phyloP scores from a whole-genome alignment of 768 basidiomycete genomes.

The Terana coerulea region DNA sequence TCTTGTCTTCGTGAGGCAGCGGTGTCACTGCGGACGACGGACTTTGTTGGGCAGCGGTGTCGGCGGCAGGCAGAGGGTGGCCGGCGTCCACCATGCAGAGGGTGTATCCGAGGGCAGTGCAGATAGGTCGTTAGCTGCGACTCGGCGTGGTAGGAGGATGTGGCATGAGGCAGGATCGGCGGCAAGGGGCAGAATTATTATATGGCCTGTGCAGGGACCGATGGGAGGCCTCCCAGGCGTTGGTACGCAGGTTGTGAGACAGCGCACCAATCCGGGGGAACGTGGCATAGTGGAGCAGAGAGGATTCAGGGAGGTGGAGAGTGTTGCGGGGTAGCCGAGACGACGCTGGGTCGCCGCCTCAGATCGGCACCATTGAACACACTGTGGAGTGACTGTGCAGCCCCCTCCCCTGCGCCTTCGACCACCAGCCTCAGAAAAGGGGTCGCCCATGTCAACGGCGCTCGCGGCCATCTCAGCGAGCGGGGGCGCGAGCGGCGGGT shows the following conservation, averaged over 20 bases:
- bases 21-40: too few species aligned
- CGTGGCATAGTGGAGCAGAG: slow-evolving; percentile 1
- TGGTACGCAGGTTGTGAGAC: not conserved
- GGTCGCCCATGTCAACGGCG: not conserved
- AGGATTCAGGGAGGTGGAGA: slow-evolving; percentile 4
- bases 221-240: not conserved
- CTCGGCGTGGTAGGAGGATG: not conserved
- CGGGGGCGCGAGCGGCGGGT: not conserved
- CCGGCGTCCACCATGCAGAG: not conserved
- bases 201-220: not conserved
- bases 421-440: not conserved
- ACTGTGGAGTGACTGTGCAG: not conserved
- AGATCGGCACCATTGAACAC: not conserved
- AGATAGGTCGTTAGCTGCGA: not conserved
- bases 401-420: not conserved
- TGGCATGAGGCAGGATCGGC: not conserved
- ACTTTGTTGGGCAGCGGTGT: not conserved
- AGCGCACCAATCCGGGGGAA: not conserved
- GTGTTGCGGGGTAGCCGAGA: not conserved
- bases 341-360: not conserved
- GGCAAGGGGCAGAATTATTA: not conserved
- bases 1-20: not conserved
- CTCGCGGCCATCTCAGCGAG: not conserved
- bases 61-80: not conserved
- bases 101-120: not conserved